Evolutionary conservation across 1,139 yeast species (phyloP), one percentile per base, ranked within the genome.

Genomic region (Protomyces gravidus): DNA sequence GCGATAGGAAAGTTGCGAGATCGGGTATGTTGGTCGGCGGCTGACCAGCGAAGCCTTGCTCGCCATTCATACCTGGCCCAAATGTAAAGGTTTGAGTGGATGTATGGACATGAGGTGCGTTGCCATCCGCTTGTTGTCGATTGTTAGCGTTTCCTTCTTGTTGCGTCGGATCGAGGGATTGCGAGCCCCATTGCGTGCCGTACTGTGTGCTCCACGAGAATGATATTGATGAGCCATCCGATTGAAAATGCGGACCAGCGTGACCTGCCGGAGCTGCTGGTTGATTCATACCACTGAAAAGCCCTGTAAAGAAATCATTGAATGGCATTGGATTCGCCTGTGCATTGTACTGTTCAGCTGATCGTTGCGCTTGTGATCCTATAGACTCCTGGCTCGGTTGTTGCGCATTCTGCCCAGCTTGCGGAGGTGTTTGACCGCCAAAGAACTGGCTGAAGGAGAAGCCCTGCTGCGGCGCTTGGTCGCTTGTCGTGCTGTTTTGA

Each of bases 281-380:
- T n/a, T n/a, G n/a, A n/a, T n/a, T n/a, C n/a, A n/a, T n/a, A n/a
- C n/a, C n/a, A 11, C 17, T 36, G 42, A 53, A 53, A 46, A 53
- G 19, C 26, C 46, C 51, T 4, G 58, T 33, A 39, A 53, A 53
- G 30, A 53, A 53, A 11, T 53, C 58, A 19, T 53, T 45, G 46
- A 46, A 45, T 7, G 58, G 58, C n/a, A 47, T 46, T 11, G 58
- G 58, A 9, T 45, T 25, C 2, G 50, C 23, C 21, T 19, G 28
- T n/a, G 21, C 36, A 6, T 27, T 45, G 27, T 32, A 45, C 4
- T 25, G 23, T 9, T 45, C 28, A 3, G 58, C 58, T 11, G 51
- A 27, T 13, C 23, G 11, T 13, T 17, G 21, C 9, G 42, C 9
- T 36, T 15, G 42, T n/a, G 42, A n/a, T n/a, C n/a, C n/a, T n/a